Conservation (phyloP, 768 basidiomycete species). For the Tephrocybe rancida region DNA sequence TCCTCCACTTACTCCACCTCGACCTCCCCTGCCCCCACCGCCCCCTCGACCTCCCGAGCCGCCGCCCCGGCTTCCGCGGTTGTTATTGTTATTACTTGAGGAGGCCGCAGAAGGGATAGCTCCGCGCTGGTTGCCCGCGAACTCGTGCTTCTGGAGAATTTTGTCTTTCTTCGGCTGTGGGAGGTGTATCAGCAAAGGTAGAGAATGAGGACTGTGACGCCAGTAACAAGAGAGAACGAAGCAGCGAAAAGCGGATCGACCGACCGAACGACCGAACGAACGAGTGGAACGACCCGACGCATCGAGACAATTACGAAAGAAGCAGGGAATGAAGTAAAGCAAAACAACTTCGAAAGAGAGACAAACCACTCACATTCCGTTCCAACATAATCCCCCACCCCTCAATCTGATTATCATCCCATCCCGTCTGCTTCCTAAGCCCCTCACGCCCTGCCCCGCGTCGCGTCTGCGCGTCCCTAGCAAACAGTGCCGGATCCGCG, state of each 20-base stretch:
- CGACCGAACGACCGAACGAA: too few relatives aligned
- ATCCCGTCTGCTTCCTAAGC: conserved; percentile 72
- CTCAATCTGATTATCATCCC: conserved; percentile 86
- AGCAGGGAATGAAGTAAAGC: background rate
- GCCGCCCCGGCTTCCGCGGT: conserved; percentile 42
- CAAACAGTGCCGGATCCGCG: conserved; percentile 72
- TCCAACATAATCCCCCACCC: conserved; percentile 94
- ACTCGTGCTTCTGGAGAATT: conserved; percentile 76
- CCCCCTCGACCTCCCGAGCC: conserved; percentile 39
- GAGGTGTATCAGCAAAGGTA: background rate
- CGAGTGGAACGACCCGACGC: too few relatives aligned
- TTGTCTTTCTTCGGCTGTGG: conserved; percentile 72
- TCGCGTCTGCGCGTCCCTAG: conserved; percentile 73
- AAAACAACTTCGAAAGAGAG: too few relatives aligned
- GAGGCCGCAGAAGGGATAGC: conserved; percentile 11
- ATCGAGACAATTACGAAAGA: too few relatives aligned
- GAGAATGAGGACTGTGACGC: background rate
- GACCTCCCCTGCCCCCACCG: conserved; percentile 35
- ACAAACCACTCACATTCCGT: conserved; percentile 79
- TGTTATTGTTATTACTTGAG: conserved; percentile 32
- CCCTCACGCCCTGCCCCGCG: conserved; percentile 67
- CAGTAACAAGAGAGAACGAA: background rate
- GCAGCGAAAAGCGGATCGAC: background rate
- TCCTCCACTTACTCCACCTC: conserved; percentile 38
- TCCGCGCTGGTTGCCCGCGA: conserved; percentile 58